phyloP scores from a whole-genome alignment of 305 asterid genomes.

The Fraxinus angustifolia region DNA sequence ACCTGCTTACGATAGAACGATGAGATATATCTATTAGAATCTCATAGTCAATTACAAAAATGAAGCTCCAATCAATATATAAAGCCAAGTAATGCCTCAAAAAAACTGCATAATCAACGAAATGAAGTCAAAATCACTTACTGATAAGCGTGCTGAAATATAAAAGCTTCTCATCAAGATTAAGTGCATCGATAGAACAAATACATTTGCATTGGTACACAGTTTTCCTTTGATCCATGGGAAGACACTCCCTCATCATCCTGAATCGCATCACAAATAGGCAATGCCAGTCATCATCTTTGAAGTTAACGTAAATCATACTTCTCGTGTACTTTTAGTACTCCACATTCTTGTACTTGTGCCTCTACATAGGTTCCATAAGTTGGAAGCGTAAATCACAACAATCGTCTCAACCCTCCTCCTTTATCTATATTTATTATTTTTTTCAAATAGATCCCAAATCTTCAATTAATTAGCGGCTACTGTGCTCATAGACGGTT shows the following conservation, averaged over 20 bases:
- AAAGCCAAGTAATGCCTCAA: neutral
- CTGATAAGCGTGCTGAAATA: neutral
- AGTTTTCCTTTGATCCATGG: slow-evolving; percentile 47
- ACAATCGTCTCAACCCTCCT: too few relatives aligned
- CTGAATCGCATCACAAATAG: slow-evolving; percentile 28
- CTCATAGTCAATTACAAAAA: neutral
- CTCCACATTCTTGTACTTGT: neutral
- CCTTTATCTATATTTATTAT: too few relatives aligned
- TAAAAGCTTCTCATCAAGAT: neutral
- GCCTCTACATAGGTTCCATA: too few relatives aligned
- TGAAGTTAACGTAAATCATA: neutral
- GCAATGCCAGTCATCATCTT: neutral
- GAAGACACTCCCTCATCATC: slow-evolving; percentile 29
- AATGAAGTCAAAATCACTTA: neutral
- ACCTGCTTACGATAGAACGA: slow-evolving; percentile 28
- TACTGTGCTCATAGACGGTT: too few relatives aligned
- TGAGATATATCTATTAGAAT: too few relatives aligned
- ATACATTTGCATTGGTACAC: slow-evolving; percentile 40
- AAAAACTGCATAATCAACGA: neutral
- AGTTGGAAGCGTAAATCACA: too few relatives aligned
- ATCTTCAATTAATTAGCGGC: too few relatives aligned
- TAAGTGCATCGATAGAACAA: neutral
- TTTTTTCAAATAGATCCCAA: too few relatives aligned
- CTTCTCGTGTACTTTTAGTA: neutral
- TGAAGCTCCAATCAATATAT: neutral